phyloP scores from a whole-genome alignment of 805 yeast species.

The Candida caryicola region DNA sequence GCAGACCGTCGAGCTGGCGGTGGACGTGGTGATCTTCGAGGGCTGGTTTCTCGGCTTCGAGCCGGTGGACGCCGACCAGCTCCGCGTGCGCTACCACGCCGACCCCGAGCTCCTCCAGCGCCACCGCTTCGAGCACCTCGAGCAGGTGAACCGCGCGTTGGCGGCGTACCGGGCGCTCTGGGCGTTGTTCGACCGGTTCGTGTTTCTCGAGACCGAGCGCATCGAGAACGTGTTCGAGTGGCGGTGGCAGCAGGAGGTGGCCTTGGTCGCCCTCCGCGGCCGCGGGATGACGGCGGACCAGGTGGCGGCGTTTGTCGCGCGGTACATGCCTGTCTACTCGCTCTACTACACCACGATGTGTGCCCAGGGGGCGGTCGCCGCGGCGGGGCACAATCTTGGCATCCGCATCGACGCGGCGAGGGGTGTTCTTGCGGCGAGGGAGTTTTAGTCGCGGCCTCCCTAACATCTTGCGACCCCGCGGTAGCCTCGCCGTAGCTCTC shows the following conservation, averaged over 20 bases:
- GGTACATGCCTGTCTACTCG: constrained; percentile 85
- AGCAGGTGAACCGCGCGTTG: constrained; percentile 52
- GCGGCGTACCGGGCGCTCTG: constrained; percentile 51
- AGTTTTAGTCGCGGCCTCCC: too few relatives aligned
- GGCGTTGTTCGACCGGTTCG: constrained; percentile 56
- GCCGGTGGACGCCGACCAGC: constrained; percentile 22
- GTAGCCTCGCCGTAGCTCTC: background rate
- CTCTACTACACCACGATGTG: constrained; percentile 56
- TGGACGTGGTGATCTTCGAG: constrained; percentile 74
- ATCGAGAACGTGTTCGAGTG: constrained; percentile 68
- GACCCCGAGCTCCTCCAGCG: constrained; percentile 18
- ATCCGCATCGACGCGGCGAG: constrained; percentile 16
- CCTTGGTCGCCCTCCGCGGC: constrained; percentile 49
- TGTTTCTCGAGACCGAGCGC: constrained; percentile 59
- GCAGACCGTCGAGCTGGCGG: constrained; percentile 31
- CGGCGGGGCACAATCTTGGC: constrained; percentile 12
- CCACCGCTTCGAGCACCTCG: constrained; percentile 26
- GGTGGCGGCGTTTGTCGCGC: constrained; percentile 66
- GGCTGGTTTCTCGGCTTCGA: constrained; percentile 92
- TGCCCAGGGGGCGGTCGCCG: constrained; percentile 10
- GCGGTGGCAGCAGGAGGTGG: constrained; percentile 77
- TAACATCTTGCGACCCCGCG: constrained; percentile 1
- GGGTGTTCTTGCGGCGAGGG: constrained; percentile 4
- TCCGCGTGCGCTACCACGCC: constrained; percentile 20
- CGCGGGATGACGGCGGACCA: constrained; percentile 76